These are phyloP conservation scores for Echium plantagineum DNA, from an alignment of 257 asterid species.

Conservation along the genomic window DNA sequence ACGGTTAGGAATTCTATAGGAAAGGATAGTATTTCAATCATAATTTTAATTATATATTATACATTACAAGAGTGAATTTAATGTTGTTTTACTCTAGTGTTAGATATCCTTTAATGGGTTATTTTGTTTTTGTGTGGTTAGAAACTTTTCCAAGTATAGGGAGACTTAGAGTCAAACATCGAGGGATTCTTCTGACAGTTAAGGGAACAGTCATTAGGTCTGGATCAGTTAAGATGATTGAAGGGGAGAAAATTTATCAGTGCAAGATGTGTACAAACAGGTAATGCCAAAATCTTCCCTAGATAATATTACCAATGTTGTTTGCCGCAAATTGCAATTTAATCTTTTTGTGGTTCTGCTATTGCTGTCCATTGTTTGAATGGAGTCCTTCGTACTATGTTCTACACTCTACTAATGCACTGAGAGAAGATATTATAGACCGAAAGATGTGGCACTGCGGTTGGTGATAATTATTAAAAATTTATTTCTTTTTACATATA, in stretches of 20 bases:
- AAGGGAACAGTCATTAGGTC: conserved; percentile 95
- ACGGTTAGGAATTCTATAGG: neutral
- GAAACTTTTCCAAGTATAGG: conserved; percentile 98
- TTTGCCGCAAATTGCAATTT: neutral
- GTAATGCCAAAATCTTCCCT: conserved; percentile 19
- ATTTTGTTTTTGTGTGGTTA: conserved; percentile 6
- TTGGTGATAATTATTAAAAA: no score
- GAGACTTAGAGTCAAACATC: conserved; percentile 83
- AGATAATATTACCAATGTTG: neutral
- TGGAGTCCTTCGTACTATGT: neutral
- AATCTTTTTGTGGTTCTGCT: neutral
- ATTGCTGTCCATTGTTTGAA: no score
- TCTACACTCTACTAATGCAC: neutral
- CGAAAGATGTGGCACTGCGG: no score
- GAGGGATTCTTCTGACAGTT: conserved; percentile 82
- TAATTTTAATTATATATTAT: no score
- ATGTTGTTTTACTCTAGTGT: conserved; percentile 4
- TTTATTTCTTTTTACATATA: no score
- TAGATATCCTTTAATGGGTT: neutral
- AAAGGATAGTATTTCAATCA: neutral
- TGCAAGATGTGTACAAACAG: conserved; percentile 85
- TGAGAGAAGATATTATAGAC: no score
- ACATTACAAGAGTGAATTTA: conserved; percentile 2
- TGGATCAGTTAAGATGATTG: conserved; percentile 92
- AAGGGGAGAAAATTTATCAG: conserved; percentile 82